Evolutionary conservation across 257 asterid species (phyloP).

Genomic region (Solanum pinnatisectum): DNA sequence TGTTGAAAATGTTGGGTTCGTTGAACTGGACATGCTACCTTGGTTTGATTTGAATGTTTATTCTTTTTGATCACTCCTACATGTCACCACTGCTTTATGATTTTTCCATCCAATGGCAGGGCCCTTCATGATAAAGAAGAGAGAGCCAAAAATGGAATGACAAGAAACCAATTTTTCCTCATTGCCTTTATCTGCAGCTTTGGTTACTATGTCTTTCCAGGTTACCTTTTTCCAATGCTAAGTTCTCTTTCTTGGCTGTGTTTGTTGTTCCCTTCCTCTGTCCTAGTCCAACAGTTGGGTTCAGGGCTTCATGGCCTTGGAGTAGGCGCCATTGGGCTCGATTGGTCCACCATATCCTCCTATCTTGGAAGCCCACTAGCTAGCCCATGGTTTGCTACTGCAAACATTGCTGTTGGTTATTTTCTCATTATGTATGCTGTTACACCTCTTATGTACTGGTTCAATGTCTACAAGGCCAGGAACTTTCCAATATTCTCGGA

Average conservation of each 20-base stretch:
- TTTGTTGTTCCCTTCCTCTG: slow-evolving; percentile 70
- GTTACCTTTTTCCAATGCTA: slow-evolving; percentile 74
- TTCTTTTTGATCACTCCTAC: neutral
- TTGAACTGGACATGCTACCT: neutral
- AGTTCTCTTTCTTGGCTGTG: slow-evolving; percentile 90
- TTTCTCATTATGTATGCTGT: slow-evolving; percentile 54
- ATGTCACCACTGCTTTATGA: neutral
- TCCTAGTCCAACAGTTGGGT: slow-evolving; percentile 82
- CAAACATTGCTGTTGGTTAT: slow-evolving; percentile 79
- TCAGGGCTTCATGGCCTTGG: slow-evolving; percentile 95
- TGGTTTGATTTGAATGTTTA: neutral
- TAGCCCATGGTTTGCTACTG: slow-evolving; percentile 99
- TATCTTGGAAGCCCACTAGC: slow-evolving; percentile 96
- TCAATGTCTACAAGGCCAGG: slow-evolving; percentile 61
- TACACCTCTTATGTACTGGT: slow-evolving; percentile 67
- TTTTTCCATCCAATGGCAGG: slow-evolving; percentile 31
- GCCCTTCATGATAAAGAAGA: slow-evolving; percentile 90
- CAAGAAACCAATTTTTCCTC: slow-evolving; percentile 79
- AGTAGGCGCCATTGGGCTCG: slow-evolving; percentile 83
- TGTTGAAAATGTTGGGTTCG: neutral
- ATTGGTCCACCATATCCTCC: slow-evolving; percentile 89
- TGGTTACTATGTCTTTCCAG: slow-evolving; percentile 82
- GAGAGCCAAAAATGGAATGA: slow-evolving; percentile 48
- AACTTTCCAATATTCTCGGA: slow-evolving; percentile 88
- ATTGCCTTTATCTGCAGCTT: slow-evolving; percentile 87